Evolutionary conservation across 2,329 filamentous ascomycete species (phyloP).

Genomic region (Fusarium hainanense): DNA sequence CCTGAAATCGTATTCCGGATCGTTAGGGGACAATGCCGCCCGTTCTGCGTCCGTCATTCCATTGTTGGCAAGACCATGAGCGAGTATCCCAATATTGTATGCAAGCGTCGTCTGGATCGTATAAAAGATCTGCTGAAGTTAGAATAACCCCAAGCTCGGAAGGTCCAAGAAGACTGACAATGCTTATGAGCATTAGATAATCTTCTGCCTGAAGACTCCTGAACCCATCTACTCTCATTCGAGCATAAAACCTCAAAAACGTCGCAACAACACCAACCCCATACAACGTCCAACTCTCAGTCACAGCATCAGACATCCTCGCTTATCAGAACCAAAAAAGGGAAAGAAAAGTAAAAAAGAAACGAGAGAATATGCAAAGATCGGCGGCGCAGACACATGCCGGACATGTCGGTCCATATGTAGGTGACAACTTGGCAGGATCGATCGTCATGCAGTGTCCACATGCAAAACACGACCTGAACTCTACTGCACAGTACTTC

Average conservation of each 20-base stretch:
- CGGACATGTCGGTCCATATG: slow-evolving; percentile 8
- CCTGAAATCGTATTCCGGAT: slow-evolving; percentile 56
- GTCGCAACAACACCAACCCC: slow-evolving; percentile 44
- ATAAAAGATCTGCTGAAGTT: slow-evolving; percentile 58
- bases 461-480: slow-evolving; percentile 6
- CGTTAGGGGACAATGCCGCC: slow-evolving; percentile 52
- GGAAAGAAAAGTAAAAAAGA: not conserved
- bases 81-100: slow-evolving; percentile 59
- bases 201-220: slow-evolving; percentile 46
- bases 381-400: not conserved
- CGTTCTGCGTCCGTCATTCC: slow-evolving; percentile 63
- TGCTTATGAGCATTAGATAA: slow-evolving; percentile 43
- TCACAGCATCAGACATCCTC: slow-evolving; percentile 23
- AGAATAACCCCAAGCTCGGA: not conserved
- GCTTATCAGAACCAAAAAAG: slow-evolving; percentile 3
- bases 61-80: slow-evolving; percentile 64
- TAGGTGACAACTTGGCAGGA: not conserved
- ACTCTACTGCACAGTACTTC: not conserved
- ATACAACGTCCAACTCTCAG: slow-evolving; percentile 48
- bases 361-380: not conserved
- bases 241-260: slow-evolving; percentile 47
- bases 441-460: not conserved
- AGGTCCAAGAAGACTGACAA: slow-evolving; percentile 4
- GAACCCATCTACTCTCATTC: slow-evolving; percentile 41
- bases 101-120: slow-evolving; percentile 61